Percentiles rank a stretch among this genome's conserved stretches.
Evolutionary conservation across 805 yeast species (phyloP).

Genomic region (Yamadazyma olivae): DNA sequence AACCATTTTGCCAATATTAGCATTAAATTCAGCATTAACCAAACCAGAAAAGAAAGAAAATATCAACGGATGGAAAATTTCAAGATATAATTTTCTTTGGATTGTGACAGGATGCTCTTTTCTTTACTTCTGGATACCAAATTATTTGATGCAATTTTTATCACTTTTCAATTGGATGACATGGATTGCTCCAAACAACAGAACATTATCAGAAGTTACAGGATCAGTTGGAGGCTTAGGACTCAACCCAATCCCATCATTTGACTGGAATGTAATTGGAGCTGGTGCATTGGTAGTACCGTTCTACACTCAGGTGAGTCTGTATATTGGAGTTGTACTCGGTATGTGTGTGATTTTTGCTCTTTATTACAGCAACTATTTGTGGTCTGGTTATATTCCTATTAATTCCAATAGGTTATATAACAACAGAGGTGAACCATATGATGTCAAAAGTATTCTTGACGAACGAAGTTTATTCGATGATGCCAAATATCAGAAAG

Average conservation of each 20-base stretch:
- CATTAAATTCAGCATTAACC: conserved; percentile 25
- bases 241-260: conserved; percentile 49
- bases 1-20: conserved; percentile 22
- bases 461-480: conserved; percentile 29
- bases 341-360: conserved; percentile 17
- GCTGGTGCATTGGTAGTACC: conserved; percentile 40
- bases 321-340: conserved; percentile 16
- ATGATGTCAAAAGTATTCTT: conserved; percentile 40
- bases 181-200: conserved; percentile 53
- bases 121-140: conserved; percentile 44
- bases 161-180: conserved; percentile 53
- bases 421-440: conserved; percentile 47
- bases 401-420: conserved; percentile 44
- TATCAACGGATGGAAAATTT: conserved; percentile 28
- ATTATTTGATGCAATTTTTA: conserved; percentile 40
- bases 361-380: conserved; percentile 17
- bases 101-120: conserved; percentile 25
- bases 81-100: conserved; percentile 20
- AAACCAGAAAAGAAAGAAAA: conserved; percentile 18
- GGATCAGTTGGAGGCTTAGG: conserved; percentile 49
- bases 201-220: conserved; percentile 45
- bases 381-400: conserved; percentile 25
- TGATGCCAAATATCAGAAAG: conserved; percentile 16
- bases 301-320: conserved; percentile 22
- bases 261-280: conserved; percentile 48